Percentiles rank a stretch among this genome's conserved stretches.
These are phyloP conservation scores for Neurospora discreta DNA, from an alignment of 495 filamentous ascomycete genomes.

Conservation along the genomic window DNA sequence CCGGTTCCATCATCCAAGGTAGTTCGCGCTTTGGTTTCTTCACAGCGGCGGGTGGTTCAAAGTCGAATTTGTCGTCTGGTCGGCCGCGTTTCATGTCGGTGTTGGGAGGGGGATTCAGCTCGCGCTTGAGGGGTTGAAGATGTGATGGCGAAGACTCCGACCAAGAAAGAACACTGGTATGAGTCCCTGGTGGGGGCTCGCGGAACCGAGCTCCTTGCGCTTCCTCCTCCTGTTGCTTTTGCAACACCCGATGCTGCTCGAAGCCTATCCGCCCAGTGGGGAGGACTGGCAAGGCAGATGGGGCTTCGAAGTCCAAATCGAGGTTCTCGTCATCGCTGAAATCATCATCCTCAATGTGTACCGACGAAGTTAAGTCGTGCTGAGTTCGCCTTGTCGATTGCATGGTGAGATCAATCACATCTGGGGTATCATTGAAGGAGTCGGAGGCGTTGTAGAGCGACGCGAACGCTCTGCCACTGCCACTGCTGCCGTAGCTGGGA, in stretches of 20 bases:
- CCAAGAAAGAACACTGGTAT: constrained; percentile 15
- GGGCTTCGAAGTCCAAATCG: constrained; percentile 48
- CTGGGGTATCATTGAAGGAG: constrained; percentile 31
- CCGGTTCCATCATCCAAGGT: constrained; percentile 15
- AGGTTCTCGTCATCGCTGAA: constrained; percentile 60
- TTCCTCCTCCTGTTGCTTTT: neutral
- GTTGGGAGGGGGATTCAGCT: constrained; percentile 1
- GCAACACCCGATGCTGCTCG: neutral
- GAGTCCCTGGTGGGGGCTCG: constrained; percentile 7
- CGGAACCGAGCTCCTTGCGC: neutral
- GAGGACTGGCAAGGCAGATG: constrained; percentile 29
- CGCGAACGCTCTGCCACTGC: constrained; percentile 18
- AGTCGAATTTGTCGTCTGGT: constrained; percentile 1
- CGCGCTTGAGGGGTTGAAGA: constrained; percentile 3
- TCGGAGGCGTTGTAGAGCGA: constrained; percentile 30
- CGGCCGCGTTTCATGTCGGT: constrained; percentile 23
- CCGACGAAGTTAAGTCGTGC: constrained; percentile 10
- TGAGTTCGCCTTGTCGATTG: constrained; percentile 1
- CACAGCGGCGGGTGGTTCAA: constrained; percentile 13
- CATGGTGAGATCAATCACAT: constrained; percentile 8
- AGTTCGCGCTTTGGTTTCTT: constrained; percentile 22
- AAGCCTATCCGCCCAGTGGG: constrained; percentile 15
- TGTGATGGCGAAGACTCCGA: constrained; percentile 27
- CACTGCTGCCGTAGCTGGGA: neutral
- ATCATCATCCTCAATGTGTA: constrained; percentile 51